Conservation (phyloP, 1,284 basidiomycete genomes). For the Volvariella volvacea region DNA sequence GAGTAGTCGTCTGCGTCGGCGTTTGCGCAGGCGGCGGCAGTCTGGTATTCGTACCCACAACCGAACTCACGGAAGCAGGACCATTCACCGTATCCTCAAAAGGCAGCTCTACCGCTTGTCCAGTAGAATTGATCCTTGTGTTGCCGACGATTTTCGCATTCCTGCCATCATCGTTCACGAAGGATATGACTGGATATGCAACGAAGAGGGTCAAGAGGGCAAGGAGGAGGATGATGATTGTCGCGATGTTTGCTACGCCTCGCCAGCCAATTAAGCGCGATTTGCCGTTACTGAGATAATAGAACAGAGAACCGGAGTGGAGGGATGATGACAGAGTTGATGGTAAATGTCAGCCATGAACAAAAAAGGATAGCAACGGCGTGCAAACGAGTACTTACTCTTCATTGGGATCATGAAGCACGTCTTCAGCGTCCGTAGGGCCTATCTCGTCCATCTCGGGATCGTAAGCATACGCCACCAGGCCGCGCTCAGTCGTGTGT, state of each 20-base stretch:
- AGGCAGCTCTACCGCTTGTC: conserved; percentile 19
- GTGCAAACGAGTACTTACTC: conserved; percentile 12
- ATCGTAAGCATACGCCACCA: conserved; percentile 31
- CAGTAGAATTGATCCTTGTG: conserved; percentile 27
- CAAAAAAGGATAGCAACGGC: not conserved
- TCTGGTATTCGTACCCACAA: not conserved
- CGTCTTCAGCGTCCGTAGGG: conserved; percentile 21
- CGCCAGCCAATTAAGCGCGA: conserved; percentile 13
- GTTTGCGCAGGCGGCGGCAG: not conserved
- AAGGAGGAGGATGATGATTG: conserved; percentile 20
- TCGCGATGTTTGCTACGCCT: conserved; percentile 19
- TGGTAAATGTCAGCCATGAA: not conserved
- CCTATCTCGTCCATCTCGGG: conserved; percentile 21
- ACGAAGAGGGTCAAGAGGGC: conserved; percentile 26
- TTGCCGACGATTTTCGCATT: conserved; percentile 23
- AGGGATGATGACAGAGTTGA: too few relatives aligned
- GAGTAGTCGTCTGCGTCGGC: not conserved
- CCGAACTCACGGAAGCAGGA: not conserved
- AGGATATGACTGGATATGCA: conserved; percentile 22
- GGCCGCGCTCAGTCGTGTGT: conserved; percentile 14
- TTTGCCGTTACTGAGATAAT: not conserved
- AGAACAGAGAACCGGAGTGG: too few relatives aligned
- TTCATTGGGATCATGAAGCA: conserved; percentile 19
- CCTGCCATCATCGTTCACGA: conserved; percentile 15
- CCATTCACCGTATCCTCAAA: too few relatives aligned